Conservation (phyloP, 371 early-diverging fungal genomes). For the Coemansia sp. region DNA sequence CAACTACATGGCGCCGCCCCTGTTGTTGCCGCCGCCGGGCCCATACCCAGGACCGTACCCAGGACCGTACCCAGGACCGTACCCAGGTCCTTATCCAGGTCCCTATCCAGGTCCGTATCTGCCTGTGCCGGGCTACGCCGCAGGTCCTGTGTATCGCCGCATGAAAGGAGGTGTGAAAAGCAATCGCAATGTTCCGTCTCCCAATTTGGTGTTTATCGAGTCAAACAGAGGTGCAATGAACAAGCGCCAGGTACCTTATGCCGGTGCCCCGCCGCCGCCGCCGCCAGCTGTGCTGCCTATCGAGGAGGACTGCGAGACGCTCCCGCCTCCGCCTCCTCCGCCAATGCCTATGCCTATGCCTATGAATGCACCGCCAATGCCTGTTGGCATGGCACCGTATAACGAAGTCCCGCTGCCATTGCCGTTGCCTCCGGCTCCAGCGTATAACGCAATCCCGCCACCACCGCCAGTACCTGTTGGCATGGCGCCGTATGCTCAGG, state of each 20-base stretch:
- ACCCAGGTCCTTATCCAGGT: conserved; percentile 12
- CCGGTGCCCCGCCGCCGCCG: conserved; percentile 3
- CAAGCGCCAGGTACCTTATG: conserved; percentile 24
- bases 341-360: not conserved
- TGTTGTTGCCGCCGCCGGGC: conserved; percentile 30
- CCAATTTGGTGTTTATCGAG: conserved; percentile 19
- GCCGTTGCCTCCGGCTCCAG: conserved; percentile 6
- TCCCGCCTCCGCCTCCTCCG: conserved; percentile 8
- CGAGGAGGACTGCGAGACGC: conserved; percentile 36
- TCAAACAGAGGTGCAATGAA: not conserved
- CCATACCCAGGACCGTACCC: conserved; percentile 15
- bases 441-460: conserved; percentile 5
- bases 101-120: conserved; percentile 16
- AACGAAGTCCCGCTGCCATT: conserved; percentile 6
- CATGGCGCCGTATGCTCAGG: conserved; percentile 6
- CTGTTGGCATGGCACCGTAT: conserved; percentile 23
- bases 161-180: not conserved
- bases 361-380: not conserved
- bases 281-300: conserved; percentile 13
- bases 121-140: not conserved
- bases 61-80: not conserved
- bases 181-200: conserved; percentile 8
- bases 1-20: conserved; percentile 38
- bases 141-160: conserved; percentile 23
- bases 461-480: conserved; percentile 7